Base-by-base conservation (phyloP, 306 rosid genomes). In the Erythrophleum fordii region DNA sequence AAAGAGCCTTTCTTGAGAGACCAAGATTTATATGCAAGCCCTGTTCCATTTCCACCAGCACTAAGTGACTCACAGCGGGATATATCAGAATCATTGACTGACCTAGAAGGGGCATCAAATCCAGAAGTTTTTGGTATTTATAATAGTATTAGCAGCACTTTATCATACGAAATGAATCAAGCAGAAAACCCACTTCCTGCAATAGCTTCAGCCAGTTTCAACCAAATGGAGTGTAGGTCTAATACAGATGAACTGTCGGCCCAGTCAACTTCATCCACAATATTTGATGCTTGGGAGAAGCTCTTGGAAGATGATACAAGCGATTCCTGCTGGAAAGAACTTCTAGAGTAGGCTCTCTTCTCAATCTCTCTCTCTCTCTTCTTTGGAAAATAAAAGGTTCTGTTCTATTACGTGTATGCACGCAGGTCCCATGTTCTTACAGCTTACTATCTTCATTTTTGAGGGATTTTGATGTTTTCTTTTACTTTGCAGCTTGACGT, bases 251-350 rank as follows among this genome's bases (percentile, higher is more conserved):
- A 77, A 73, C 34, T 14, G 8, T 80, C 79, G 20, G 62, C 61
- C 3, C 61, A 82, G 0, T 79, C 92, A 49, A 69, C 86, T 46
- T 81, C 82, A 14, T 80, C 89, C 42, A 18, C 81, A n/a, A 29
- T 75, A 76, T 87, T 86, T 83, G 97, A 95, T 34, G 87, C 80
- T 71, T 95, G 94, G 95, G 97, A 91, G n/a, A 90, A 87, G 78
- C 80, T 91, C 80, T 80, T 90, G 90, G 92, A 89, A 11, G 89
- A 89, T 67, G 90, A 91, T 76, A 41, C 83, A 48, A 83, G 55
- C 17, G 92, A 65, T 49, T 87, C 95, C 20, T 95, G 86, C 73
- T 95, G 98, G 98, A 92, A 89, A 86, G 91, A 92, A 68, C 85
- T 95, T 81, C 83, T 95, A 71, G 88, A 84, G 98, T 95, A 89